Base-by-base conservation (phyloP, 495 filamentous ascomycete genomes). In the Xylaria venustula region DNA sequence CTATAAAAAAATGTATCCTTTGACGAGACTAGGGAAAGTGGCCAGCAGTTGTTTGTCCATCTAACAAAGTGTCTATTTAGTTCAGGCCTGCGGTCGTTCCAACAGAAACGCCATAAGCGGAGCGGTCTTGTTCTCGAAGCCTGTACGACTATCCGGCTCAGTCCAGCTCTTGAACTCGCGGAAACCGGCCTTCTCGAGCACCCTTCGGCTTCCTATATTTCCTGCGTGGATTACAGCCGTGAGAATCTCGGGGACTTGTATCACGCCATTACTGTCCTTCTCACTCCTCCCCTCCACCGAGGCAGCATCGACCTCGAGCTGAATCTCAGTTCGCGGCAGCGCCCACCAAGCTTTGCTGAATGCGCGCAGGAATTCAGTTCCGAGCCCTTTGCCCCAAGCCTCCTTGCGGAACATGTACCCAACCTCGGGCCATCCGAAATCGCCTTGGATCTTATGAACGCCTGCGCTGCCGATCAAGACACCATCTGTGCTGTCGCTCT, bases 321-420 rank as follows among this genome's bases (percentile, higher is more conserved):
- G 71, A 9, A 65, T 54, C 63, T 76, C 73, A 4, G 50, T 58
- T 37, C 75, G 64, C 23, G 72, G 71, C 36, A 78, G 62, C 17
- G 66, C 58, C 59, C 68, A 64, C 72, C 73, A 78, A 11, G 64
- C 55, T 17, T 51, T 47, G 22, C 72, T 52, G 59, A 65, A 71
- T 3, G 62, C 72, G n/a, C 49, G 66, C 8, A 78, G 20, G 42
- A 74, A 75, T 41, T 78, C 75, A 0, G 72, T 75, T 7, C 64
- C 75, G 12, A 71, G 59, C 8, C 75, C 75, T 40, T 69, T 67
- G 3, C 69, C 69, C 75, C 75, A 78, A 42, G 63, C 55, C 23
- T 77, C 73, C 46, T 65, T 69, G 20, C 68, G 69, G 25, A 78
- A 57, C 58, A 75, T 66, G 49, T 77, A 78, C 19, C 70, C 75